Base-by-base conservation (phyloP, 495 filamentous ascomycete species). In the Xylaria cubensis region DNA sequence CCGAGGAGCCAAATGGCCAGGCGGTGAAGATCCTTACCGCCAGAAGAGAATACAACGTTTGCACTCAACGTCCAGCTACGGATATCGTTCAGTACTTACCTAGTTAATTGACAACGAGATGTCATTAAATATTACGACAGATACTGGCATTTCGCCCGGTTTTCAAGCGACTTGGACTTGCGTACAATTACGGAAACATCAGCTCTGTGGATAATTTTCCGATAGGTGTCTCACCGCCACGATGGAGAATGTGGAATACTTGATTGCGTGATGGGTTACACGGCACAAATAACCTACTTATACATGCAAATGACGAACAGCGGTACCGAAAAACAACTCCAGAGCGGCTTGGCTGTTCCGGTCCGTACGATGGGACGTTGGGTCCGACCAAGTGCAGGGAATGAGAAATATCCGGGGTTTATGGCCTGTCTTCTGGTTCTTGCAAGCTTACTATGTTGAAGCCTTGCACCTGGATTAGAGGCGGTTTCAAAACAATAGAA, bases 231-330 rank as follows among this genome's bases (percentile, higher is more conserved):
- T 69, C 68, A 70, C 68, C 56, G 68, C 68, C 53, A 32, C 50
- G 41, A 15, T 41, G 17, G 2, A 39, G 34, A 29, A 50, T 39
- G 41, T 46, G 26, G 41, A 46, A 69, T 69, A 48, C 9, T 17
- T 51, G 44, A 70, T 70, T 63, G 56, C 68, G 68, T 70, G 68
- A 70, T 70, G 29, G 59, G 68, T 70, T 62, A 29, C 68, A 70
- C 68, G 41, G 46, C 68, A 63, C 39, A 34, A 42, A 62, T 50
- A n/a, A 62, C 55, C n/a, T 46, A 29, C 26, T 29, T 29, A 29
- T 29, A 8, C 24, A 56, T n/a, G 9, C 44, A 59, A 59, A 44
- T 42, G 51, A 39, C 41, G 41, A 55, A 39, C 34, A 61, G 9
- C 29, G 61, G 4, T 42, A 65, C 63, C 42, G 36, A 39, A 13